These are phyloP conservation scores for Incumbomyces lentus DNA, from an alignment of 2,329 filamentous ascomycete genomes.

Conservation along the genomic window DNA sequence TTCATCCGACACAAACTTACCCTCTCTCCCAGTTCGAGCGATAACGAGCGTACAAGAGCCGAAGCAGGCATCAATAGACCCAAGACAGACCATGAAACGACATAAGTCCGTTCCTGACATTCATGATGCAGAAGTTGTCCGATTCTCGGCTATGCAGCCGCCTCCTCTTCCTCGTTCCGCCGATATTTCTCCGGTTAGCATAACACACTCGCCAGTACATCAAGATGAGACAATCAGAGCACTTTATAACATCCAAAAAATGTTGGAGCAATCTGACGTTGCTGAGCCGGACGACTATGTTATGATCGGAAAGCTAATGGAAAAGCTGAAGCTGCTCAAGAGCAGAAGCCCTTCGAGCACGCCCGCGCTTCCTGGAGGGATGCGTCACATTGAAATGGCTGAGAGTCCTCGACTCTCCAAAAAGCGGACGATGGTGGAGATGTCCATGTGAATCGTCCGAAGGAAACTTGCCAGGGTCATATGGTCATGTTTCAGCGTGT, in stretches of 20 bases:
- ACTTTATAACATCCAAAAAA: conserved; percentile 69
- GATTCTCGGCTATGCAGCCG: conserved; percentile 29
- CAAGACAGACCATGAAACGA: conserved; percentile 30
- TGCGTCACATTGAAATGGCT: conserved; percentile 34
- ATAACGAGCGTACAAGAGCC: conserved; percentile 14
- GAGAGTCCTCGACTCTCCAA: conserved; percentile 33
- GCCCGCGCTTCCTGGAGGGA: conserved; percentile 31
- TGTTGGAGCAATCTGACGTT: conserved; percentile 64
- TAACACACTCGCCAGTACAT: conserved; percentile 49
- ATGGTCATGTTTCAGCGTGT: neutral
- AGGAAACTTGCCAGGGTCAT: no score
- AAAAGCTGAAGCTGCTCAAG: conserved; percentile 67
- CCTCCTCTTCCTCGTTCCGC: conserved; percentile 29
- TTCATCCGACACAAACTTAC: conserved; percentile 13
- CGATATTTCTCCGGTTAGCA: conserved; percentile 41
- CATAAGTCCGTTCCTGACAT: conserved; percentile 37
- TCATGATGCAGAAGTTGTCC: conserved; percentile 32
- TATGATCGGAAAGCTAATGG: conserved; percentile 69
- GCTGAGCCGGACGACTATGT: conserved; percentile 69
- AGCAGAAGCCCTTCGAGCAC: conserved; percentile 32
- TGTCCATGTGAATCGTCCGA: conserved; percentile 22
- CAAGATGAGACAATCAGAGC: conserved; percentile 79
- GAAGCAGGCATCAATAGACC: conserved; percentile 21
- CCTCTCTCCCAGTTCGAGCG: conserved; percentile 20
- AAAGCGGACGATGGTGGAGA: conserved; percentile 36